Evolutionary conservation across 228 moss, liverwort and hornwort genomes (phyloP), one percentile per base, ranked within the genome.

Genomic region (Sphagnum fallax): DNA sequence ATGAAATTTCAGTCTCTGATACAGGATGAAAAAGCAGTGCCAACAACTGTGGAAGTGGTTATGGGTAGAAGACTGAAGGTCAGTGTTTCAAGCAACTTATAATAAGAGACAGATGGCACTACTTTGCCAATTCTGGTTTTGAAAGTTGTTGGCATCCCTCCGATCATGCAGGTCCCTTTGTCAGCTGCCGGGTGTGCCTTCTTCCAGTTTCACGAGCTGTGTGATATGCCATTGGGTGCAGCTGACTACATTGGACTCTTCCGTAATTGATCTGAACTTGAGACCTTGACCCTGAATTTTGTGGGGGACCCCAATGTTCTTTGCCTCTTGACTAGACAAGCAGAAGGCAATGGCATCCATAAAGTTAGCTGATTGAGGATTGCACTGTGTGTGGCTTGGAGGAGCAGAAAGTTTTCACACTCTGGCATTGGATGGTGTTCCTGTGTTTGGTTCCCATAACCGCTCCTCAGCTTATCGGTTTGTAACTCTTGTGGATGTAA

Each of bases 211-310:
- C 91, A 91, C 66, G 94, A 94, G 84, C 76, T 94, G 32, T 94
- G 94, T 76, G 94, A 94, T 78, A 94, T 91, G 94, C 94, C 94
- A 9, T 75, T 94, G 66, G 94, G 91, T 60, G 94, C 94, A 62
- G 94, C 94, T 47, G 94, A 94, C 69, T 94, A 89, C 71, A 73
- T 94, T 61, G 94, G 94, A 61, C 87, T 91, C n/a, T 94, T 89
- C 64, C 81, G 93, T 93, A 75, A 72, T 84, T 2, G 32, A 32
- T 32, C 32, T 32, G 32, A 32, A 32, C 32, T 32, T 32, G 32
- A 32, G 62, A 49, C 49, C 15, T 13, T 1, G 13, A 61, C 47
- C 52, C 75, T 74, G 15, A 16, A 53, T 53, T 18, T 16, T 11
- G 57, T 32, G 32, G 32, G 32, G 32, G 32, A 32, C 32, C 32